Percentiles rank a stretch among this genome's conserved stretches.
Evolutionary conservation across 164 flowering plant genomes (phyloP).

Genomic region (Nymphaea colorata): DNA sequence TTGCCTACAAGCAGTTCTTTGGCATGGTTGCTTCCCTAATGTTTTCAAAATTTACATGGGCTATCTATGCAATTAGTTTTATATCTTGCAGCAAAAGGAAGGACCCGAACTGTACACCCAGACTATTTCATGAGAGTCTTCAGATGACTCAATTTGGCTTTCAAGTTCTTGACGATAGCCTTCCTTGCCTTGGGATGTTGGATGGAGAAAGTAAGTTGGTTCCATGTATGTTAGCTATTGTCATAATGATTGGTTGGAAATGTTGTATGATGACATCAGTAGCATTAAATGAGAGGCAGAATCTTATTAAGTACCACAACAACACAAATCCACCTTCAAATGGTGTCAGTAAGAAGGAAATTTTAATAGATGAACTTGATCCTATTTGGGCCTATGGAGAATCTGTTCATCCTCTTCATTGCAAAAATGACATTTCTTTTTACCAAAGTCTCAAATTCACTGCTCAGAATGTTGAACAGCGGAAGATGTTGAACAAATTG

Average conservation of each 20-base stretch:
- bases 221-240: conserved; percentile 42
- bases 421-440: conserved; percentile 27
- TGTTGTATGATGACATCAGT: conserved; percentile 18
- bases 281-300: background rate
- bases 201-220: conserved; percentile 31
- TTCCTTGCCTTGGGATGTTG: conserved; percentile 34
- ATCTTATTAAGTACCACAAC: no score
- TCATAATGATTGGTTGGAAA: conserved; percentile 67
- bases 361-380: conserved; percentile 8
- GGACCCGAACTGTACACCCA: conserved; percentile 5
- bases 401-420: conserved; percentile 28
- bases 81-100: conserved; percentile 11
- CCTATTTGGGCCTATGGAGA: conserved; percentile 30
- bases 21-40: conserved; percentile 27
- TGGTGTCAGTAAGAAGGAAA: conserved; percentile 7
- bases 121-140: conserved; percentile 15
- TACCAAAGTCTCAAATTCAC: conserved; percentile 24
- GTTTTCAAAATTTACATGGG: conserved; percentile 54
- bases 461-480: conserved; percentile 43
- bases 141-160: conserved; percentile 56
- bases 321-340: background rate
- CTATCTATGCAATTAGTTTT: conserved; percentile 30
- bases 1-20: conserved; percentile 37
- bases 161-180: conserved; percentile 53
- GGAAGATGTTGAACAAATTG: conserved; percentile 48